Evolutionary conservation across 192 early-diverging fungal species (phyloP), one percentile per base, ranked within the genome.

Genomic region (Helicostylum pulchrum): DNA sequence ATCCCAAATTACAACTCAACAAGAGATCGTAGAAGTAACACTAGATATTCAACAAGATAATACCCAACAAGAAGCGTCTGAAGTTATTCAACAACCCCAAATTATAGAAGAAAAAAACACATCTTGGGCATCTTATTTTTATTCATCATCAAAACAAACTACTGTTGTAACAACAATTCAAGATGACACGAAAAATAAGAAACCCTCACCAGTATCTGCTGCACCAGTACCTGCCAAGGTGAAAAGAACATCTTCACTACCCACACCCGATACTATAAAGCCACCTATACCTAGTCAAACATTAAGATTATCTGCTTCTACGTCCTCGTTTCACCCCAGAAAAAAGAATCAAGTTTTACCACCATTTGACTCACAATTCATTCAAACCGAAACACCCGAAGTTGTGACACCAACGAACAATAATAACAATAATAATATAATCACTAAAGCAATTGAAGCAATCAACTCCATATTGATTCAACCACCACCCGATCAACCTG

Each of bases 301-400:
- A 19, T 17, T 14, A 48, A 48, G 46, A 19, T 17, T 39, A 48
- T 48, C 46, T 15, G 46, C 17, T 4, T 48, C 46, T 19, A 14
- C 3, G 1, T 5, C 46, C 4, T 19, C 46, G 46, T 14, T 48
- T 19, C 12, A 48, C 6, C 36, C n/a, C 0, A 53, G 43, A 36
- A 44, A 31, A 15, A 69, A 50, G 14, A 73, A 73, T 17, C 19
- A 63, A 6, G 71, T 73, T 9, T 36, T 73, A 30, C 71, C 71
- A 1, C 39, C 42, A 4, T 73, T 73, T 17, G 59, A 73, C 1
- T 67, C 71, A 30, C 71, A 73, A 58, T 73, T 73, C 48, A 39
- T 12, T 7, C 39, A 5, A 14, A 15, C 17, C 17, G 36, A 39
- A 10, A 39, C 9, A 39, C 46, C 46, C 46, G 46, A 48, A 17